These are phyloP conservation scores for Camellia japonica DNA, from an alignment of 148 eudicot genomes.

Conservation along the genomic window DNA sequence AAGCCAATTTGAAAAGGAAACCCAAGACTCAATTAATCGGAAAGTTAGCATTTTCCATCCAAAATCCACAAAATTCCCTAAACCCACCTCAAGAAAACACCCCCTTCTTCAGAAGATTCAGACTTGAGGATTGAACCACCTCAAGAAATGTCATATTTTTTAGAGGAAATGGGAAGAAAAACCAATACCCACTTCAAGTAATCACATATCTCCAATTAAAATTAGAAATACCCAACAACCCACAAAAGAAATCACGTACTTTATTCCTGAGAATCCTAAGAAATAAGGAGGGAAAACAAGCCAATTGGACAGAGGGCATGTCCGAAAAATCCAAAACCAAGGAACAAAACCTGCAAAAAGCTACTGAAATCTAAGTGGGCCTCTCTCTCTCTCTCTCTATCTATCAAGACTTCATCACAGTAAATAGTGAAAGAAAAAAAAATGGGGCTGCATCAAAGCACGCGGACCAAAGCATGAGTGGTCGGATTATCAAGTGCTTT, in stretches of 20 bases:
- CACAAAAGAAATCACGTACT: too few species aligned
- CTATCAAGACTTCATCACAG: not conserved
- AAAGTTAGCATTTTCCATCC: not conserved
- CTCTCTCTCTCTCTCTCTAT: slow-evolving; percentile 25
- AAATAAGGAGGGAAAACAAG: slow-evolving; percentile 34
- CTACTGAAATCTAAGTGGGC: slow-evolving; percentile 66
- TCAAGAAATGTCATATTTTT: not conserved
- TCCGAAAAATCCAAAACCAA: slow-evolving; percentile 62
- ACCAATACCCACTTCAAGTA: slow-evolving; percentile 9
- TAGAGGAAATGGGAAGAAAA: not conserved
- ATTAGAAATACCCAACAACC: not conserved
- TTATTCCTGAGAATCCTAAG: slow-evolving; percentile 29
- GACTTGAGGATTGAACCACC: slow-evolving; percentile 12
- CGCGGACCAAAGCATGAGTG: slow-evolving; percentile 89
- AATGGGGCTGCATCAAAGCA: slow-evolving; percentile 58
- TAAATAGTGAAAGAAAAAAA: not conserved
- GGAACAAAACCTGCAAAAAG: slow-evolving; percentile 81
- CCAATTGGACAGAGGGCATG: slow-evolving; percentile 28
- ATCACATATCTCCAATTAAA: not conserved
- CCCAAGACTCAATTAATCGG: slow-evolving; percentile 23
- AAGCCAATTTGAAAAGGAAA: not conserved
- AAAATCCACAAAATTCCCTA: slow-evolving; percentile 6
- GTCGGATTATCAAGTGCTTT: slow-evolving; percentile 43
- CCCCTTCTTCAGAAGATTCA: not conserved
- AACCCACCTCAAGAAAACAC: slow-evolving; percentile 15